Evolutionary conservation across 1,139 yeast species (phyloP).

Genomic region (Nakaseomyces bracarensis): DNA sequence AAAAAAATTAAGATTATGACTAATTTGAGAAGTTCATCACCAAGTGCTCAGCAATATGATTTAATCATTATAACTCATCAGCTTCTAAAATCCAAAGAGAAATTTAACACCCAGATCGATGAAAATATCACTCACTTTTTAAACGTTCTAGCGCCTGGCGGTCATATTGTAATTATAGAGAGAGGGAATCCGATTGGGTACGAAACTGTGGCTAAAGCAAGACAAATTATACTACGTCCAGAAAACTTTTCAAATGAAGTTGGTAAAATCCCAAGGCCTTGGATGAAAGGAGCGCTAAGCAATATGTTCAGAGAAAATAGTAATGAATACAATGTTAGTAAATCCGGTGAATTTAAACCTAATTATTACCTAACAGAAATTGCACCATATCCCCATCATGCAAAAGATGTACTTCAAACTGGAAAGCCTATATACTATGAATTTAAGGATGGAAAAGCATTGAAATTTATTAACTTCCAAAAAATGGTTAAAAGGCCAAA

Average conservation of each 20-base stretch:
- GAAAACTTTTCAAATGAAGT: constrained; percentile 49
- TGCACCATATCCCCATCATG: constrained; percentile 91
- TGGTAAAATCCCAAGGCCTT: constrained; percentile 68
- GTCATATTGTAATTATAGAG: constrained; percentile 70
- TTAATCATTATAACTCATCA: constrained; percentile 82
- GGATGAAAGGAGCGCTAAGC: constrained; percentile 39
- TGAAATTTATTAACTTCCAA: constrained; percentile 69
- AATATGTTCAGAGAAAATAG: constrained; percentile 14
- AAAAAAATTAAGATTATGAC: constrained; percentile 47
- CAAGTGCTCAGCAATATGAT: constrained; percentile 50
- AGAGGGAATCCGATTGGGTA: constrained; percentile 88
- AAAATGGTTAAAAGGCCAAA: constrained; percentile 70
- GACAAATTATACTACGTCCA: constrained; percentile 82
- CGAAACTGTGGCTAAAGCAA: constrained; percentile 80
- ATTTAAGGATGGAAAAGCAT: constrained; percentile 51
- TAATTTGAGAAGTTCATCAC: constrained; percentile 43
- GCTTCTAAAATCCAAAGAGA: constrained; percentile 48
- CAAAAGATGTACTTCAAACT: constrained; percentile 76
- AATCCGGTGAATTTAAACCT: constrained; percentile 23
- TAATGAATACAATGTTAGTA: constrained; percentile 2
- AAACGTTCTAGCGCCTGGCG: constrained; percentile 60
- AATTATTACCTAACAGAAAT: constrained; percentile 54
- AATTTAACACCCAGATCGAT: constrained; percentile 70
- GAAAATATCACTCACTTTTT: constrained; percentile 54
- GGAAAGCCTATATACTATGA: constrained; percentile 63